These are phyloP conservation scores for Hortaea werneckii DNA, from an alignment of 2,329 filamentous ascomycete genomes.

Conservation along the genomic window DNA sequence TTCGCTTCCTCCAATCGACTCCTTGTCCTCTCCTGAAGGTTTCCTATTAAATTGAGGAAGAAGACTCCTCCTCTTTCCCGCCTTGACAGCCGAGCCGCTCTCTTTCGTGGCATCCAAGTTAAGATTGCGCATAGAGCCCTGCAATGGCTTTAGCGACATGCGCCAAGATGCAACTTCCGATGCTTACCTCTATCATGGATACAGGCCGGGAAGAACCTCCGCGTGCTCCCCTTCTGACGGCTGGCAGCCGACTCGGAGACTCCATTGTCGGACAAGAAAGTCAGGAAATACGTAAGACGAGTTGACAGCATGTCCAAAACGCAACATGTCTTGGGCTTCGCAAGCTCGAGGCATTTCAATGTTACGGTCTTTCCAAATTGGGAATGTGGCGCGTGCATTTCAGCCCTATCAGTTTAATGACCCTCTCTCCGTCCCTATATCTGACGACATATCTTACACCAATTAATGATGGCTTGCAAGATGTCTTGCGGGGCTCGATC, in stretches of 20 bases:
- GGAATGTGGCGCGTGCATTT: background rate
- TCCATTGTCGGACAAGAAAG: conserved; percentile 7
- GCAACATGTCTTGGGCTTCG: no score
- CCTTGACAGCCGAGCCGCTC: conserved; percentile 7
- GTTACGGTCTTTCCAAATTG: background rate
- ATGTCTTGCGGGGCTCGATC: no score
- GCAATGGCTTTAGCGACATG: conserved; percentile 4
- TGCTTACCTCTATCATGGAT: conserved; percentile 22
- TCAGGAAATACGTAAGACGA: no score
- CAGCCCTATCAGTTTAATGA: background rate
- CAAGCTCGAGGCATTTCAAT: background rate
- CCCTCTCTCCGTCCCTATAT: no score
- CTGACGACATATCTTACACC: no score
- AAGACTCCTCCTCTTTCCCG: conserved; percentile 22
- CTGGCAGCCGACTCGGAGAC: conserved; percentile 17
- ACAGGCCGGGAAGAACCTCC: conserved; percentile 14
- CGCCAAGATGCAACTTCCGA: background rate
- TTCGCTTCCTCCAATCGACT: conserved; percentile 14
- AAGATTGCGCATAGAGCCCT: conserved; percentile 3
- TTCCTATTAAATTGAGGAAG: conserved; percentile 21
- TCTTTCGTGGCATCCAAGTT: conserved; percentile 1
- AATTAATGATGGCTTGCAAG: no score
- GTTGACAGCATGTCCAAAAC: no score
- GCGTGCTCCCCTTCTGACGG: conserved; percentile 11
- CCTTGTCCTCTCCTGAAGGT: conserved; percentile 11